Percentiles rank a stretch among this genome's conserved stretches.
Conservation (phyloP, 768 basidiomycete species). For the Naganishia vaughanmartiniae region DNA sequence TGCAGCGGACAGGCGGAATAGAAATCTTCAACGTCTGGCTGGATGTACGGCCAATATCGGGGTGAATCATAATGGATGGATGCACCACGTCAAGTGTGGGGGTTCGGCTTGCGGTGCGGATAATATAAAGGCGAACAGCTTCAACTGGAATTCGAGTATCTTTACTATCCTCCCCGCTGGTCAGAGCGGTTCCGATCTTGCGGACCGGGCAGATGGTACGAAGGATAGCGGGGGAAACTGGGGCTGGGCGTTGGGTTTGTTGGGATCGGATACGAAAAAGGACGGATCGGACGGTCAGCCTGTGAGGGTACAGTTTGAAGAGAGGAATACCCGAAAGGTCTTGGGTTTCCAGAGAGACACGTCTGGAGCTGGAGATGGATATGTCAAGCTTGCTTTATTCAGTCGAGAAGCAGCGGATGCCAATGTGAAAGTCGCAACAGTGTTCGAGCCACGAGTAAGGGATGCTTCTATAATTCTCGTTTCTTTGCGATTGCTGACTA, state of each 20-base stretch:
- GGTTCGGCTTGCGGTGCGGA: constrained; percentile 29
- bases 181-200: neutral
- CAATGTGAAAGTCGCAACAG: constrained; percentile 31
- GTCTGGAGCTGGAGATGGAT: constrained; percentile 26
- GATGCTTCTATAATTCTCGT: neutral
- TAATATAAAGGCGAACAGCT: constrained; percentile 25
- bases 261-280: constrained; percentile 6
- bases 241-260: constrained; percentile 14
- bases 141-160: constrained; percentile 30
- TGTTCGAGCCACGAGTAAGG: constrained; percentile 46
- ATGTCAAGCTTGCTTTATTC: constrained; percentile 29
- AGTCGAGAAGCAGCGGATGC: constrained; percentile 26
- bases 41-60: constrained; percentile 47
- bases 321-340: constrained; percentile 14
- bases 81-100: constrained; percentile 44
- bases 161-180: constrained; percentile 22
- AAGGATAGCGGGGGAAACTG: neutral
- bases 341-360: constrained; percentile 23
- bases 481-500: neutral
- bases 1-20: constrained; percentile 41
- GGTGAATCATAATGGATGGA: constrained; percentile 43
- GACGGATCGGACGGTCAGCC: neutral
- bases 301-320: constrained; percentile 12
- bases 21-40: constrained; percentile 40
- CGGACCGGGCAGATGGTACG: neutral